Conservation (phyloP, 2,329 filamentous ascomycete species). For the Ophiostoma himal-ulmi region DNA sequence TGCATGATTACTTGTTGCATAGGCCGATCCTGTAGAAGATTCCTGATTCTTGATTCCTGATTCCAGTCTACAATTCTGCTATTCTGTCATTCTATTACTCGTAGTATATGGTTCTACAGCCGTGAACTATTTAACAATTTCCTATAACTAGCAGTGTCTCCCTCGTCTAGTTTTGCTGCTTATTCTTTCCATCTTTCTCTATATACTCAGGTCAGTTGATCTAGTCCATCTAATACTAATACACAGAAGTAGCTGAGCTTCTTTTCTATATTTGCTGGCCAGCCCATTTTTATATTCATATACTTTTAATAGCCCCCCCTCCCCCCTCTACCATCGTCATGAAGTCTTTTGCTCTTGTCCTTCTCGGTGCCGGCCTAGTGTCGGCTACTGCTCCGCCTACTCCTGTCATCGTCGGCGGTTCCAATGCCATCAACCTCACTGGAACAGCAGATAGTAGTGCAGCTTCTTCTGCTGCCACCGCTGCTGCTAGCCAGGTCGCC, state of each 20-base stretch:
- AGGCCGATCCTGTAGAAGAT: neutral
- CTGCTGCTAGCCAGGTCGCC: neutral
- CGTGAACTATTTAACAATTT: neutral
- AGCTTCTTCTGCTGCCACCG: neutral
- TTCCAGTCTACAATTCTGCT: neutral
- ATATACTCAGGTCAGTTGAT: neutral
- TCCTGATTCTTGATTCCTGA: neutral
- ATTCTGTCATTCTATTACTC: neutral
- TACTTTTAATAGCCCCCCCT: neutral
- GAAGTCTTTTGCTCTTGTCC: conserved; percentile 18
- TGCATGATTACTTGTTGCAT: neutral
- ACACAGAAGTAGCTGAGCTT: neutral
- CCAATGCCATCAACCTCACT: conserved; percentile 15
- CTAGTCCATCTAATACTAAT: neutral
- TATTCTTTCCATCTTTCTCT: neutral
- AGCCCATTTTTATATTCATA: neutral
- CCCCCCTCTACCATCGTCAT: neutral
- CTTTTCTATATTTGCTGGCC: neutral
- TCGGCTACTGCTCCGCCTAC: conserved; percentile 25
- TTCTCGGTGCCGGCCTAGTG: conserved; percentile 31
- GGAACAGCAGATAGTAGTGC: conserved; percentile 16
- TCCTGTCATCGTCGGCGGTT: conserved; percentile 11
- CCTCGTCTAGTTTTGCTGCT: neutral
- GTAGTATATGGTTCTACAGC: too few relatives aligned
- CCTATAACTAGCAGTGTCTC: neutral